phyloP scores from a whole-genome alignment of 257 asterid species.

The Linderniella brevidens region DNA sequence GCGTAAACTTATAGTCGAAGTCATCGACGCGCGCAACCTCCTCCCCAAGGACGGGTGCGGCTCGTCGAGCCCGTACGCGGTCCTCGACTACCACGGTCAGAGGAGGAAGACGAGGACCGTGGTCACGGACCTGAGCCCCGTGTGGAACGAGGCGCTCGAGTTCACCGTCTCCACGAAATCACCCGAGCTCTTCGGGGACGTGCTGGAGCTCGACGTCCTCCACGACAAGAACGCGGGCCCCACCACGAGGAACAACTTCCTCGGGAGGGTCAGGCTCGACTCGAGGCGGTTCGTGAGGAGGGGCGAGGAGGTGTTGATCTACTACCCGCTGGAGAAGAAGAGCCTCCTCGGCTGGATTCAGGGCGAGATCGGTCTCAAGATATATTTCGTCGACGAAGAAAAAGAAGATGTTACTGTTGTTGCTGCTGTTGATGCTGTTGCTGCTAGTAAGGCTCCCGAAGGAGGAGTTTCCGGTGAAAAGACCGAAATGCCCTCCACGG shows the following conservation, averaged over 20 bases:
- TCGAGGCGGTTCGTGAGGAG: slow-evolving; percentile 55
- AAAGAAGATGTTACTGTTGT: too few relatives aligned
- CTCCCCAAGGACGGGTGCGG: slow-evolving; percentile 91
- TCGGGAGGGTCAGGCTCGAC: slow-evolving; percentile 68
- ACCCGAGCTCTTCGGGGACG: slow-evolving; percentile 64
- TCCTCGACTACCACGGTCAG: slow-evolving; percentile 73
- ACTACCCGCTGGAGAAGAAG: slow-evolving; percentile 59
- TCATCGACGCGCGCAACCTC: slow-evolving; percentile 64
- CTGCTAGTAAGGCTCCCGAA: too few relatives aligned
- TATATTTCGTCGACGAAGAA: slow-evolving; percentile 67
- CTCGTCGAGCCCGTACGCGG: slow-evolving; percentile 73
- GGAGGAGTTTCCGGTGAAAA: too few relatives aligned
- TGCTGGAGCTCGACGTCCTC: slow-evolving; percentile 63
- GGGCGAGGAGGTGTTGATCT: slow-evolving; percentile 77
- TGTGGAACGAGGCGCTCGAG: slow-evolving; percentile 62
- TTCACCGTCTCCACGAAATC: slow-evolving; percentile 58
- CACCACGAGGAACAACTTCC: slow-evolving; percentile 64
- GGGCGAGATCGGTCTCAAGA: slow-evolving; percentile 74
- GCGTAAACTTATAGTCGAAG: slow-evolving; percentile 58
- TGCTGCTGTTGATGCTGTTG: too few relatives aligned
- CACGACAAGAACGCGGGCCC: slow-evolving; percentile 44
- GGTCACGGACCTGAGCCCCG: slow-evolving; percentile 46
- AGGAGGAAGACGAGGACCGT: slow-evolving; percentile 50
- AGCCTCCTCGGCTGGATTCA: slow-evolving; percentile 72
- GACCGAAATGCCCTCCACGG: too few relatives aligned